Conservation (phyloP, 768 basidiomycete species). For the Phylloporus scabripes region DNA sequence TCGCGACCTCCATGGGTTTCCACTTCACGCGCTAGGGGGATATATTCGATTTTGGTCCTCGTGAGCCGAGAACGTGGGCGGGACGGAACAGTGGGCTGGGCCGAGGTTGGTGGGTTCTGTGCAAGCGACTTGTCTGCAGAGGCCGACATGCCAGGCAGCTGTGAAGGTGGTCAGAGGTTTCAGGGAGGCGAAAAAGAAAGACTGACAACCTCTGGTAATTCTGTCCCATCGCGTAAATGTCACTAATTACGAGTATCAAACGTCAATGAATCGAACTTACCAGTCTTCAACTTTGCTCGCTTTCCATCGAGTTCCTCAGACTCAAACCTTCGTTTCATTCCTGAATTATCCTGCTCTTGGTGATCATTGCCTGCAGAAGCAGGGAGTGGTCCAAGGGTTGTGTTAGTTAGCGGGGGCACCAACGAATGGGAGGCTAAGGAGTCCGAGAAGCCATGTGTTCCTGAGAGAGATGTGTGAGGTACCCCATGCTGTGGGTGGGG, state of each 20-base stretch:
- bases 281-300: slow-evolving; percentile 66
- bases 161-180: slow-evolving; percentile 9
- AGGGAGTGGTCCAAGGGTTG: slow-evolving; percentile 10
- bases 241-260: slow-evolving; percentile 23
- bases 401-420: slow-evolving; percentile 7
- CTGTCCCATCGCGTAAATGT: slow-evolving; percentile 32
- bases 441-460: slow-evolving; percentile 24
- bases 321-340: slow-evolving; percentile 68
- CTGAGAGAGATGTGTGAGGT: slow-evolving; percentile 19
- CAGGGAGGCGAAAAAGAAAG: slow-evolving; percentile 8
- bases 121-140: slow-evolving; percentile 16
- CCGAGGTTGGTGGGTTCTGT: slow-evolving; percentile 24
- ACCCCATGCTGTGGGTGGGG: slow-evolving; percentile 24
- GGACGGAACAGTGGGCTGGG: slow-evolving; percentile 28
- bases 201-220: slow-evolving; percentile 48
- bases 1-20: slow-evolving; percentile 81
- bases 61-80: slow-evolving; percentile 47
- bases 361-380: slow-evolving; percentile 17
- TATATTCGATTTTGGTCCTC: slow-evolving; percentile 83
- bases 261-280: slow-evolving; percentile 38
- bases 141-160: slow-evolving; percentile 18
- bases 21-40: slow-evolving; percentile 71
- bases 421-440: slow-evolving; percentile 20
- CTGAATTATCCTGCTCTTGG: slow-evolving; percentile 58
- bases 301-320: slow-evolving; percentile 63